Evolutionary conservation across 495 filamentous ascomycete species (phyloP).

Genomic region (Xeromyces bisporus): DNA sequence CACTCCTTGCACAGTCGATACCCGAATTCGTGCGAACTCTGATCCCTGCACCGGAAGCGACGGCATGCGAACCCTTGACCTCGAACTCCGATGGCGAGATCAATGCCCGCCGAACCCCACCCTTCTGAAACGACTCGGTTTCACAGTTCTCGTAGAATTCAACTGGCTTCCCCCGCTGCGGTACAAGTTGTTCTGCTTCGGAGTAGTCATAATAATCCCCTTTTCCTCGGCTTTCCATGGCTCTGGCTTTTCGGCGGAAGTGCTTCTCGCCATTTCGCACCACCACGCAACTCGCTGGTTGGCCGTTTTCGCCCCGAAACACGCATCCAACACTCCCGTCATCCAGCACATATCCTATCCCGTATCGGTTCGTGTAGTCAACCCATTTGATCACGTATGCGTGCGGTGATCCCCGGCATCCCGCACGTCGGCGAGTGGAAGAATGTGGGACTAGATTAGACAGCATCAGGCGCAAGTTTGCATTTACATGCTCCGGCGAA

Average conservation of each 20-base stretch:
- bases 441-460: slow-evolving; percentile 22
- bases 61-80: slow-evolving; percentile 10
- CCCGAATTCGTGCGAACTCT: slow-evolving; percentile 33
- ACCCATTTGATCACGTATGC: slow-evolving; percentile 73
- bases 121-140: slow-evolving; percentile 21
- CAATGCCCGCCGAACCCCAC: slow-evolving; percentile 44
- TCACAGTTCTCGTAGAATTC: slow-evolving; percentile 68
- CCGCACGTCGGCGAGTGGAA: slow-evolving; percentile 17
- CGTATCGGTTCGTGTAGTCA: slow-evolving; percentile 86
- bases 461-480: slow-evolving; percentile 25
- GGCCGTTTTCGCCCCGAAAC: slow-evolving; percentile 45
- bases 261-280: slow-evolving; percentile 45
- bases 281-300: slow-evolving; percentile 49
- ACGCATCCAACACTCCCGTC: slow-evolving; percentile 74
- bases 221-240: slow-evolving; percentile 37
- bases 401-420: slow-evolving; percentile 19
- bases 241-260: slow-evolving; percentile 32
- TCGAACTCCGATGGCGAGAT: slow-evolving; percentile 45
- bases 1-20: slow-evolving; percentile 35
- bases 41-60: slow-evolving; percentile 15
- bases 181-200: slow-evolving; percentile 48
- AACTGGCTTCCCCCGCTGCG: slow-evolving; percentile 43
- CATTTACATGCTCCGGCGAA: slow-evolving; percentile 24
- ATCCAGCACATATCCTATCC: slow-evolving; percentile 69
- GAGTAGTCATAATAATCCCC: slow-evolving; percentile 38